Percentiles rank a stretch among this genome's conserved stretches.
These are phyloP conservation scores for Cinchona pubescens DNA, from an alignment of 257 asterid genomes.

Conservation along the genomic window DNA sequence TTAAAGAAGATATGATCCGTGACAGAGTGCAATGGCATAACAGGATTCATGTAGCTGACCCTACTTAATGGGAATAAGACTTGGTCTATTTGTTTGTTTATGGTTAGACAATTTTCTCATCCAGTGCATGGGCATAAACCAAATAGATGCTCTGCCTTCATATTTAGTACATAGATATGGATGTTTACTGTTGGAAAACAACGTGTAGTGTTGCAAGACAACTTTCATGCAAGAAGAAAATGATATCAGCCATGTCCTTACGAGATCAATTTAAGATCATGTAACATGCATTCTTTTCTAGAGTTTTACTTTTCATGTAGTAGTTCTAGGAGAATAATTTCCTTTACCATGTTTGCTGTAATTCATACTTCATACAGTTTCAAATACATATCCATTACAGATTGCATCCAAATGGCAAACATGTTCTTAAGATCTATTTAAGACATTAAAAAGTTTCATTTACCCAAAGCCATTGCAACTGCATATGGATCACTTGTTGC, in stretches of 20 bases:
- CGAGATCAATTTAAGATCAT: neutral
- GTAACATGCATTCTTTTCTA: neutral
- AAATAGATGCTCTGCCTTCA: no score
- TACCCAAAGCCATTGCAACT: constrained; percentile 94
- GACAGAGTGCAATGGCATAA: no score
- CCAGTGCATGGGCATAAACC: no score
- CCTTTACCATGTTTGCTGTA: neutral
- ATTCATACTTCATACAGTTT: neutral
- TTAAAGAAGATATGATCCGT: no score
- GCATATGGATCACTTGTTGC: constrained; percentile 89
- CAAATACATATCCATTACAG: neutral
- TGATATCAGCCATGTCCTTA: neutral
- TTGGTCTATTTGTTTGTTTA: no score
- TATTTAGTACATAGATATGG: no score
- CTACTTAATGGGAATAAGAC: no score
- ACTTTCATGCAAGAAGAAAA: neutral
- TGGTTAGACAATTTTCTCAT: no score
- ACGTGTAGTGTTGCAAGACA: neutral
- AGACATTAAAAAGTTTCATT: constrained; percentile 19
- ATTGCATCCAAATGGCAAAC: neutral
- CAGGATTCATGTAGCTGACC: no score
- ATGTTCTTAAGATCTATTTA: neutral
- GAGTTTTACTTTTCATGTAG: neutral
- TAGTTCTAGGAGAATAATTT: neutral
- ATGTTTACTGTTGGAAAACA: no score